Base-by-base conservation (phyloP, 495 filamentous ascomycete genomes). In the Mytilinidion resinicola region DNA sequence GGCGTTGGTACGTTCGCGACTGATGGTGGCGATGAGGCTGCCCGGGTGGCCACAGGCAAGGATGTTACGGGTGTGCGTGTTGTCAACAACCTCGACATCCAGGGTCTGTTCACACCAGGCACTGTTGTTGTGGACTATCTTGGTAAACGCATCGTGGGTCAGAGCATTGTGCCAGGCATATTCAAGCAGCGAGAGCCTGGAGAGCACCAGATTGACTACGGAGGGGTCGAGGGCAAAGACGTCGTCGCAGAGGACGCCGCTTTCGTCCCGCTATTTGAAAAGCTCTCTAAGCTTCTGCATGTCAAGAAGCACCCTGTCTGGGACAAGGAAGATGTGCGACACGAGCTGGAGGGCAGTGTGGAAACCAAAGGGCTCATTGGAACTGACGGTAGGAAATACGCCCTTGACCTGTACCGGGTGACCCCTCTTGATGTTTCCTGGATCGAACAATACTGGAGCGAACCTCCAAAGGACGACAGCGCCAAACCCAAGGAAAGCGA, bases 191-290 rank as follows among this genome's bases (percentile, higher is more conserved):
- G 92, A 20, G 95, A 96, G 66, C 89, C 91, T 17, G 95, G 91
- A 47, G 92, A 96, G 80, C 90, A 93, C 72, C 95, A 96, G 74
- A 96, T 99, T 62, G 92, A 97, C 72, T 99, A 99, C 68, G 95
- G 95, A 67, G 93, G 91, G 61, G 92, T 97, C 48, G 95, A 99
- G 69, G 95, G 95, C 60, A 95, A 92, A 74, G 95, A 99, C 54
- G 84, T 95, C 17, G 87, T 99, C 44, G 92, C 95, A 1, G 85
- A 87, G 9, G 88, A 96, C 68, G 82, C 91, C 67, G 80, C 82
- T 38, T 99, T 99, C 67, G 83, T 83, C 2, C 76, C 89, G 25
- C 79, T 88, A 14, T 99, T 99, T 66, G 85, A 87, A 71, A 90
- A 92, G 77, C 81, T 97, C 15, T 95, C 91, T 33, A 89, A 89